These are phyloP conservation scores for Uromyces viciae-fabae DNA, from an alignment of 1,284 basidiomycete genomes.

Conservation along the genomic window DNA sequence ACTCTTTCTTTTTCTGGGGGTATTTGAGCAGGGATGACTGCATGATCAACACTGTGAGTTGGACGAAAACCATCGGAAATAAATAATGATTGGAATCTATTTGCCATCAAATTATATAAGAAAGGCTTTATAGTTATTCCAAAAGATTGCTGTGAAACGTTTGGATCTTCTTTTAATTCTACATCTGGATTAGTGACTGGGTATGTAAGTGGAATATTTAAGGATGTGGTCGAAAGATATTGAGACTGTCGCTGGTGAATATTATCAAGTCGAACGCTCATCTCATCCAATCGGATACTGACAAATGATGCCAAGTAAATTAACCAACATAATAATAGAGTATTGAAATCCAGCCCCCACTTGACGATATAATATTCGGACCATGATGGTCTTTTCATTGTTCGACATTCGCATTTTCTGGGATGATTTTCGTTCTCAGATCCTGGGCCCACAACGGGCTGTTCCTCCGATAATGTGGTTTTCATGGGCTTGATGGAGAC, in stretches of 20 bases:
- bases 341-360: slow-evolving; percentile 27
- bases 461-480: neutral
- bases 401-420: neutral
- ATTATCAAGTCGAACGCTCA: neutral
- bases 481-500: slow-evolving; percentile 6
- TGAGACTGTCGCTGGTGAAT: neutral
- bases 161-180: neutral
- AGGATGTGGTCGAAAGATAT: neutral
- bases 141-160: neutral
- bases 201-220: neutral
- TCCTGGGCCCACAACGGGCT: neutral
- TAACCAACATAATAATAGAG: slow-evolving; percentile 29
- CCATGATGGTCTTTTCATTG: neutral
- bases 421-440: neutral
- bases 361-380: neutral
- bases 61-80: too few relatives aligned
- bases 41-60: neutral
- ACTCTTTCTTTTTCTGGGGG: neutral
- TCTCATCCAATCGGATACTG: slow-evolving; percentile 10
- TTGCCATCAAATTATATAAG: too few relatives aligned
- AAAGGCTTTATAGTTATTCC: too few relatives aligned
- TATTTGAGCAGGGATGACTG: neutral
- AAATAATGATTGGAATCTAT: too few relatives aligned
- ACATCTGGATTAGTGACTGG: neutral
- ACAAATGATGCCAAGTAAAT: slow-evolving; percentile 24